Conservation (phyloP, 1,284 basidiomycete genomes). For the Mycosarcoma mackinlayi region DNA sequence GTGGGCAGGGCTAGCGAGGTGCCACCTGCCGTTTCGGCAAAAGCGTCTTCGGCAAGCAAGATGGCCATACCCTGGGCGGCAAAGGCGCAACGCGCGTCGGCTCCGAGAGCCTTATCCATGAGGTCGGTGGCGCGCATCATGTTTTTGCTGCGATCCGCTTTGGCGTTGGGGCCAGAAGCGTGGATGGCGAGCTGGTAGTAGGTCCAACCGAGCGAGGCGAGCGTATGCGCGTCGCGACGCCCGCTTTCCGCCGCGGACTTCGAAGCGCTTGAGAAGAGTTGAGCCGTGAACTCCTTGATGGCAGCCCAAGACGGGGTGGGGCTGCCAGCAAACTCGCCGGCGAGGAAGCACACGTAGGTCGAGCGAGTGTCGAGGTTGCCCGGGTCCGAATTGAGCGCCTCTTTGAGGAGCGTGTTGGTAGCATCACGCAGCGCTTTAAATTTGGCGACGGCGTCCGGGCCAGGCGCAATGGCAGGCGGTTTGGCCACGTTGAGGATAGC, state of each 20-base stretch:
- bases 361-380: conserved; percentile 63
- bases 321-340: conserved; percentile 61
- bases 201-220: conserved; percentile 63
- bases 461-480: conserved; percentile 11
- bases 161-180: conserved; percentile 49
- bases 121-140: conserved; percentile 65
- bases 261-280: conserved; percentile 60
- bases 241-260: conserved; percentile 54
- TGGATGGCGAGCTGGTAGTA: conserved; percentile 66
- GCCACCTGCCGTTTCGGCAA: conserved; percentile 51
- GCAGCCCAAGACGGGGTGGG: conserved; percentile 59
- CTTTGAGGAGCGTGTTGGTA: conserved; percentile 58
- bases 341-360: conserved; percentile 65
- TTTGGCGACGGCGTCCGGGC: conserved; percentile 25
- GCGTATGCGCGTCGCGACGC: conserved; percentile 59
- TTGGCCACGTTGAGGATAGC: conserved; percentile 59
- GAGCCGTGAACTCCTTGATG: conserved; percentile 65
- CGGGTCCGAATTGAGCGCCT: conserved; percentile 62
- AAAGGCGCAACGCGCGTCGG: conserved; percentile 59
- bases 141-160: conserved; percentile 58
- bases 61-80: conserved; percentile 67
- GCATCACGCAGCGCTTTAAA: conserved; percentile 48
- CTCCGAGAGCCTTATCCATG: conserved; percentile 63
- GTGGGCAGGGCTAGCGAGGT: conserved; percentile 29
- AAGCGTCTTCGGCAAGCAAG: conserved; percentile 62